phyloP scores from a whole-genome alignment of 768 basidiomycete genomes.

The Kondoa malvinella region DNA sequence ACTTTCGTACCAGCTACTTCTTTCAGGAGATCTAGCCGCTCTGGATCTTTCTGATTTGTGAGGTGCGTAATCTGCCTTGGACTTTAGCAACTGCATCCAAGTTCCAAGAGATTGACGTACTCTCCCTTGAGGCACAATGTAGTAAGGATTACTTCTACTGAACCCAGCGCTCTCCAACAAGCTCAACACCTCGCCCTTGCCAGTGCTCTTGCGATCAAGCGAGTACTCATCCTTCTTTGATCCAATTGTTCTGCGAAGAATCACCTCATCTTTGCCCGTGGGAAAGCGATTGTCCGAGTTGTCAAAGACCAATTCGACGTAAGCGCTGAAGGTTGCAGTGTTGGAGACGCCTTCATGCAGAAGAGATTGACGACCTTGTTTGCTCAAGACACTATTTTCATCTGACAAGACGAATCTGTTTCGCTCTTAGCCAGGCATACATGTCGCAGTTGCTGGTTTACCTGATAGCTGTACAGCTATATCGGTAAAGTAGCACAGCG shows the following conservation, averaged over 20 bases:
- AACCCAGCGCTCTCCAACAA: constrained; percentile 92
- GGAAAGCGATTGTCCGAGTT: constrained; percentile 88
- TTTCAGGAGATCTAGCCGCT: constrained; percentile 81
- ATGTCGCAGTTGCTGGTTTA: not conserved
- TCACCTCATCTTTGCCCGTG: constrained; percentile 60
- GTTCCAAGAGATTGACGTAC: constrained; percentile 38
- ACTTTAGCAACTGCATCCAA: not conserved
- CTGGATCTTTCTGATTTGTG: constrained; percentile 91
- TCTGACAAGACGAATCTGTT: constrained; percentile 96
- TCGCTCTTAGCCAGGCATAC: not conserved
- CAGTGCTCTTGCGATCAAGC: constrained; percentile 82
- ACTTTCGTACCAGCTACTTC: constrained; percentile 97
- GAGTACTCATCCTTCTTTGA: constrained; percentile 98
- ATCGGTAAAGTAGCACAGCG: not conserved
- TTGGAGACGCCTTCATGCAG: constrained; percentile 83
- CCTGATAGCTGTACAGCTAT: constrained; percentile 32
- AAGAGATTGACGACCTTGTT: constrained; percentile 81
- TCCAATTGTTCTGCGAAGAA: constrained; percentile 83
- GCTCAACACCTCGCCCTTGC: constrained; percentile 95
- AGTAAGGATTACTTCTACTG: constrained; percentile 95
- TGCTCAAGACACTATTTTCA: constrained; percentile 85
- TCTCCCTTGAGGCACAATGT: constrained; percentile 94
- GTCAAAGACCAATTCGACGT: constrained; percentile 93
- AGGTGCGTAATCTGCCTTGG: constrained; percentile 64
- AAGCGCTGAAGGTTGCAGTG: constrained; percentile 77